Evolutionary conservation across 2,329 filamentous ascomycete genomes (phyloP), one percentile per base, ranked within the genome.

Genomic region (Apiospora malaysiana): DNA sequence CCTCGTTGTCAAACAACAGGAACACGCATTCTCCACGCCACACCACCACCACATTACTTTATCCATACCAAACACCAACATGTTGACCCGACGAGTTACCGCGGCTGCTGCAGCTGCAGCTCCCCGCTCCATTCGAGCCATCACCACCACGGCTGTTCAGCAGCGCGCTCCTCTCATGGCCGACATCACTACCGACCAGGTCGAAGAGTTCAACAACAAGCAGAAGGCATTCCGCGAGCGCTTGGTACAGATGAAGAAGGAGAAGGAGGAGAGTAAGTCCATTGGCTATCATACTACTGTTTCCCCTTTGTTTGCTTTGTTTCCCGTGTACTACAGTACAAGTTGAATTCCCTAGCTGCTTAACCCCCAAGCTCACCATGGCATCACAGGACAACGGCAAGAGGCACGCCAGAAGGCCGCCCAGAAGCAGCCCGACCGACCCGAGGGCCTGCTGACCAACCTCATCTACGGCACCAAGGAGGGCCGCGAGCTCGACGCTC

Each of bases 381-480:
- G 0, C 45, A 23, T 10, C 23, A 42, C 32, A 66, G 68, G 18
- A 21, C 68, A 69, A 47, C 68, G 42, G 14, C 49, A 66, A 73
- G 89, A 93, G 78, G 83, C 81, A 42, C 85, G 86, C 73, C 85
- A 87, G 73, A 85, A 85, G 70, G 87, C 89, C 47, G 84, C 85
- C 73, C 84, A 86, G 73, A 84, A 84, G 69, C 85, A 90, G 74
- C 79, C 86, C 68, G 84, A 88, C 70, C 93, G 91, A 80, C 93
- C 92, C 81, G 87, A 90, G 73, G 92, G 89, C 21, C 90, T 93
- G 49, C 83, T 99, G 71, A 92, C 93, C 46, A 95, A 92, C 76
- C 89, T 99, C 76, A 97, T 99, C 80, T 98, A 99, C 83, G 96
- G 96, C 78, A 99, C 96, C 18, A 94, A 96, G 79, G 95, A 98